Evolutionary conservation across 2,329 filamentous ascomycete genomes (phyloP), one percentile per base, ranked within the genome.

Genomic region (Neoascochyta sp.): DNA sequence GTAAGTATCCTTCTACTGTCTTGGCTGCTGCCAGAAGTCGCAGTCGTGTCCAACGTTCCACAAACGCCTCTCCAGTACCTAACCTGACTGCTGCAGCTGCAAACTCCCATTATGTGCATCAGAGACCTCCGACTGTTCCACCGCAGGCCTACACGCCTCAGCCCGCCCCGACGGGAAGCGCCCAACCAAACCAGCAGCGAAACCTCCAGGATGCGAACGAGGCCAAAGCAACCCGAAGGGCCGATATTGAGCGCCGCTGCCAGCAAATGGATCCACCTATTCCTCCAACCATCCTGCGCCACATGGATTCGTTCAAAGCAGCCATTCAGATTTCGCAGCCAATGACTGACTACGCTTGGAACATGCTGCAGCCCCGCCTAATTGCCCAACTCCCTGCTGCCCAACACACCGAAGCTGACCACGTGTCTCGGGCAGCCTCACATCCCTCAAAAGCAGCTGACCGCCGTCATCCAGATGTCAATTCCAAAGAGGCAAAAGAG

Each of bases 221-320:
- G 50, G 67, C 81, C 12, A 85, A 83, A 56, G 73, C 75, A 32
- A 70, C 69, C 35, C 74, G 83, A 39, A 77, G 75, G 54, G 67
- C 70, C 9, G 84, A 87, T 45, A 88, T 90, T 50, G 82, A 88
- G 57, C 73, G 74, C 29, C 76, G 83, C 16, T 85, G 81, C 51
- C 64, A 75, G 57, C 68, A 74, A 26, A 70, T 90, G 27, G 62
- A 79, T 17, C 83, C 83, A 15, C 81, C 84, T 1, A 66, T 90
- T 34, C 64, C 68, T 27, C 64, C 78, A 21, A 71, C 70, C 43
- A 69, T 84, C 22, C 67, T 89, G 34, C 73, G 73, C 32, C 79
- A 82, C 50, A 84, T 87, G 61, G 74, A 83, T 25, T 79, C 83
- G 1, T 90, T 87, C 57, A 77, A 82, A 52, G 82, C 81, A 20